These are phyloP conservation scores for Elaphomyces granulatus DNA, from an alignment of 495 filamentous ascomycete genomes.

Conservation along the genomic window DNA sequence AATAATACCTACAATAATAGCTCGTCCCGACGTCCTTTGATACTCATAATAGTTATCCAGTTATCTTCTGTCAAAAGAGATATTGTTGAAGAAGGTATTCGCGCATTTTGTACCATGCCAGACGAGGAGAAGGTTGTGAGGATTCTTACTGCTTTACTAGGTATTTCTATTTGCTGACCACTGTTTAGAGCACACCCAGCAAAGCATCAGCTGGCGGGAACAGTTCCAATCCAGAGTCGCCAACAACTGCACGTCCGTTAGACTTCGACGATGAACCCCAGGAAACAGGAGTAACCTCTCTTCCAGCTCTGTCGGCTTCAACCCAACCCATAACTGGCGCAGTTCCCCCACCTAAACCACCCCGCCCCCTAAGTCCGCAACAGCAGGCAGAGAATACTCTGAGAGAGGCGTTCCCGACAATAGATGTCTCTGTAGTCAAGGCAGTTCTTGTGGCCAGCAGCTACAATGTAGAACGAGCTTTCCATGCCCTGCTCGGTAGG, in stretches of 20 bases:
- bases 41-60: too few species aligned
- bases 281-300: constrained; percentile 37
- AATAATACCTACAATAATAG: too few species aligned
- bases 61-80: too few species aligned
- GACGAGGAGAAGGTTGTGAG: constrained; percentile 5
- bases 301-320: constrained; percentile 21
- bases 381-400: constrained; percentile 79
- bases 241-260: constrained; percentile 66
- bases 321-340: constrained; percentile 21
- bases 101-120: neutral
- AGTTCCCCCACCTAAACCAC: constrained; percentile 66
- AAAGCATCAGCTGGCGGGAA: constrained; percentile 19
- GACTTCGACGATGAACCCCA: constrained; percentile 81
- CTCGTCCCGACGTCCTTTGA: too few species aligned
- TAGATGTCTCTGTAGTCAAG: constrained; percentile 71
- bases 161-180: too few species aligned
- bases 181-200: constrained; percentile 21
- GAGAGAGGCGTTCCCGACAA: constrained; percentile 81
- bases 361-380: constrained; percentile 64
- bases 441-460: constrained; percentile 77
- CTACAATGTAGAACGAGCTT: constrained; percentile 82
- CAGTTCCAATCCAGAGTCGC: constrained; percentile 52
- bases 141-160: too few species aligned
- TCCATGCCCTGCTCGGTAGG: constrained; percentile 83
- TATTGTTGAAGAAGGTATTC: too few species aligned